These are phyloP conservation scores for Stygiomarasmius scandens DNA, from an alignment of 1,284 basidiomycete species.

Conservation along the genomic window DNA sequence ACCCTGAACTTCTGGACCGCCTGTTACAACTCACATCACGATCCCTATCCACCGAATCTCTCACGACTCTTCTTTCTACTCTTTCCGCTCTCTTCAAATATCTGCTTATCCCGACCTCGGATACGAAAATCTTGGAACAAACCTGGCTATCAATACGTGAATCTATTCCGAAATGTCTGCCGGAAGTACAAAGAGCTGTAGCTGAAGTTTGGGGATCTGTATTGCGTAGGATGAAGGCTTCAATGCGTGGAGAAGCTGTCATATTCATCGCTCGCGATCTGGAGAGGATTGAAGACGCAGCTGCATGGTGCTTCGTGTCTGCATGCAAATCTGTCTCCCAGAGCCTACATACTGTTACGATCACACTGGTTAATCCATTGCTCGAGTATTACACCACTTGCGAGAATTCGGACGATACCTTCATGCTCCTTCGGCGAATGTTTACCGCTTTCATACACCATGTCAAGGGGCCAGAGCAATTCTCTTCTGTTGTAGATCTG, in stretches of 20 bases:
- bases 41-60: conserved; percentile 56
- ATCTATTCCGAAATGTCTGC: conserved; percentile 57
- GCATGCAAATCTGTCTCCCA: conserved; percentile 78
- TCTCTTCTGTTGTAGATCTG: conserved; percentile 60
- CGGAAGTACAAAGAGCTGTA: conserved; percentile 69
- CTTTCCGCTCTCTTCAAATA: conserved; percentile 70
- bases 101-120: conserved; percentile 62
- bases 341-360: conserved; percentile 77
- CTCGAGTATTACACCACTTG: conserved; percentile 52
- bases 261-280: conserved; percentile 47
- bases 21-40: conserved; percentile 63
- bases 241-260: conserved; percentile 54
- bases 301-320: conserved; percentile 68
- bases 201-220: conserved; percentile 81
- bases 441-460: conserved; percentile 84
- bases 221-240: conserved; percentile 62
- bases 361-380: conserved; percentile 63
- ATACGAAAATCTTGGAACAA: conserved; percentile 49
- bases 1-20: conserved; percentile 51
- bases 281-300: conserved; percentile 56
- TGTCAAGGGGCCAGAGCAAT: conserved; percentile 67
- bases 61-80: conserved; percentile 66
- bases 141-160: conserved; percentile 59
- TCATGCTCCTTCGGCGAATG: conserved; percentile 65
- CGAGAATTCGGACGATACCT: conserved; percentile 46